Conservation (phyloP, 306 rosid species). For the Mucuna pruriens region DNA sequence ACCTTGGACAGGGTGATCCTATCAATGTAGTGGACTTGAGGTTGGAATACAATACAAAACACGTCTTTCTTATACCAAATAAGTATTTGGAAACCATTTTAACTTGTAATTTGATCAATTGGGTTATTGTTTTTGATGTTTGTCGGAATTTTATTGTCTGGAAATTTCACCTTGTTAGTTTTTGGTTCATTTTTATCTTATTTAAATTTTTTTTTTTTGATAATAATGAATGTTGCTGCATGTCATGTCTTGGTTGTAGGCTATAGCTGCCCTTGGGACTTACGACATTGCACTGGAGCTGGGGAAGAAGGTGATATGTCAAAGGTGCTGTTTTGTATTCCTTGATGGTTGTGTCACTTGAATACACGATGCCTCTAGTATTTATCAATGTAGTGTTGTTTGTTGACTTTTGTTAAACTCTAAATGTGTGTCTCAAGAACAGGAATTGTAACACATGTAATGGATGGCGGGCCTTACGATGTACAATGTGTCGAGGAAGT, state of each 20-base stretch:
- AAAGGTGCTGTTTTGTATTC: conserved; percentile 62
- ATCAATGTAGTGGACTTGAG: too few relatives aligned
- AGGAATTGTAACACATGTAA: conserved; percentile 86
- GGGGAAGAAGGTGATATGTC: conserved; percentile 93
- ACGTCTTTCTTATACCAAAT: background rate
- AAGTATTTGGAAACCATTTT: background rate
- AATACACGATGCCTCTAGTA: background rate
- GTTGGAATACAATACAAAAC: background rate
- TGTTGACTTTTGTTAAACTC: conserved; percentile 33
- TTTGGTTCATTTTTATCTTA: conserved; percentile 1
- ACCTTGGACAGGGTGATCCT: too few relatives aligned
- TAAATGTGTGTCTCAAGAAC: conserved; percentile 42
- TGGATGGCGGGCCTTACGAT: conserved; percentile 95
- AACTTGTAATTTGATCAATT: background rate
- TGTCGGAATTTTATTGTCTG: conserved; percentile 19
- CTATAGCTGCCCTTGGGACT: conserved; percentile 89
- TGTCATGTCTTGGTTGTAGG: conserved; percentile 59
- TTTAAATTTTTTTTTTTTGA: background rate
- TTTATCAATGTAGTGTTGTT: conserved; percentile 11
- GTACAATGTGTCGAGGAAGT: conserved; percentile 87
- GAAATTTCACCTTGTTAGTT: conserved; percentile 9
- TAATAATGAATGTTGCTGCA: conserved; percentile 17
- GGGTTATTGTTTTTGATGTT: conserved; percentile 28
- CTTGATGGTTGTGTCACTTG: conserved; percentile 31
- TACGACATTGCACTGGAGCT: conserved; percentile 90